Conservation (phyloP, 768 basidiomycete genomes). For the Hortiboletus campestris region DNA sequence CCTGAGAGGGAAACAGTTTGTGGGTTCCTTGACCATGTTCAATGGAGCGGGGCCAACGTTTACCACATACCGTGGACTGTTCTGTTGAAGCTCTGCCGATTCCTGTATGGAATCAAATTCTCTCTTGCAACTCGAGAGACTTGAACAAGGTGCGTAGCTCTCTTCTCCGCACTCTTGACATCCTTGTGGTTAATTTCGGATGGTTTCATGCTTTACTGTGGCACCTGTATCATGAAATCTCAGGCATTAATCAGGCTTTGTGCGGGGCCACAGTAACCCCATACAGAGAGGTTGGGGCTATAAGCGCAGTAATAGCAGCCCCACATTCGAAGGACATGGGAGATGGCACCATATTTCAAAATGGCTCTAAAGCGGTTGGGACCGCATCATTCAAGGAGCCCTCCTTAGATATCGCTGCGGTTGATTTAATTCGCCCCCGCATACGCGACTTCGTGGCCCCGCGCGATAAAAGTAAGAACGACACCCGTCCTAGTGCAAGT, state of each 20-base stretch:
- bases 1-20: background rate
- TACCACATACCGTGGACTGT: background rate
- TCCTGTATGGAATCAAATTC: background rate
- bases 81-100: background rate
- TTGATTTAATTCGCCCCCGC: background rate
- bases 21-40: background rate
- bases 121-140: background rate
- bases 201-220: background rate
- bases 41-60: background rate
- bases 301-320: background rate
- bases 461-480: background rate
- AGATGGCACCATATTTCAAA: background rate
- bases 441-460: background rate
- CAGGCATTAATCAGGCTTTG: background rate
- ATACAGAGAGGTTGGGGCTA: background rate
- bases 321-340: background rate
- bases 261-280: conserved; percentile 12
- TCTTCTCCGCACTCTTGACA: background rate
- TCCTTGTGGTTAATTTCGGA: background rate
- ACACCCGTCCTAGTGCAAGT: background rate
- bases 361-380: background rate
- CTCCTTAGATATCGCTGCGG: too few species aligned
- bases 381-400: background rate
- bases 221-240: conserved; percentile 1
- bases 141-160: background rate